Percentiles rank a stretch among this genome's conserved stretches.
phyloP scores from a whole-genome alignment of 441 rosid genomes.

The Pelargonium citronellum region DNA sequence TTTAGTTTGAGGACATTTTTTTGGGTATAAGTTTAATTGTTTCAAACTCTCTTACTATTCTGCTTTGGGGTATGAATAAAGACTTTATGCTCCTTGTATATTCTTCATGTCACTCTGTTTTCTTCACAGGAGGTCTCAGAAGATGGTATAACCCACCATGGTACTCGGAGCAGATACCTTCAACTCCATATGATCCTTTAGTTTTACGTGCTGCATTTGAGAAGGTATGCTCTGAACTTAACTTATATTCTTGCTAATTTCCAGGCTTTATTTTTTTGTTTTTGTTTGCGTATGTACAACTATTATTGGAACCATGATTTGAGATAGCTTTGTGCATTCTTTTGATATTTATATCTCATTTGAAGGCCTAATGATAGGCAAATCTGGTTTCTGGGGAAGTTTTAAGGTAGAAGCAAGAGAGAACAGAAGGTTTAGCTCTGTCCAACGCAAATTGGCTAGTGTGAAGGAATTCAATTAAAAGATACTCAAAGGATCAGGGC shows the following conservation, averaged over 20 bases:
- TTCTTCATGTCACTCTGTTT: conserved; percentile 12
- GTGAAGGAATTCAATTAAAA: no score
- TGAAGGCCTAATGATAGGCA: no score
- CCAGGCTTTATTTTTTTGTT: not conserved
- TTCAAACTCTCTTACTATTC: not conserved
- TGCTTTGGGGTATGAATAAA: conserved; percentile 11
- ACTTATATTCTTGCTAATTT: conserved; percentile 3
- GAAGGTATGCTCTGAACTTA: conserved; percentile 48
- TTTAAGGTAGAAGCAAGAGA: no score
- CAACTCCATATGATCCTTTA: conserved; percentile 69
- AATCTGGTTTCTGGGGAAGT: no score
- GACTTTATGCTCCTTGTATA: not conserved
- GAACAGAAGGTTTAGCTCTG: no score
- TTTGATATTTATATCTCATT: no score
- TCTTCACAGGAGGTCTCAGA: conserved; percentile 64
- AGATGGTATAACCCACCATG: conserved; percentile 94
- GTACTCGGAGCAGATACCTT: conserved; percentile 77
- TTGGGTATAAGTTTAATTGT: not conserved
- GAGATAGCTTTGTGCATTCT: no score
- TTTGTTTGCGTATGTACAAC: not conserved
- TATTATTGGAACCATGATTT: not conserved
- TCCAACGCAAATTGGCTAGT: no score
- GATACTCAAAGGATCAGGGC: no score
- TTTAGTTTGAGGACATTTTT: not conserved
- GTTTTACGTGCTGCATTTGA: conserved; percentile 61